Evolutionary conservation across 306 rosid species (phyloP), one percentile per base, ranked within the genome.

Genomic region (Oxytropis ochrocephala): DNA sequence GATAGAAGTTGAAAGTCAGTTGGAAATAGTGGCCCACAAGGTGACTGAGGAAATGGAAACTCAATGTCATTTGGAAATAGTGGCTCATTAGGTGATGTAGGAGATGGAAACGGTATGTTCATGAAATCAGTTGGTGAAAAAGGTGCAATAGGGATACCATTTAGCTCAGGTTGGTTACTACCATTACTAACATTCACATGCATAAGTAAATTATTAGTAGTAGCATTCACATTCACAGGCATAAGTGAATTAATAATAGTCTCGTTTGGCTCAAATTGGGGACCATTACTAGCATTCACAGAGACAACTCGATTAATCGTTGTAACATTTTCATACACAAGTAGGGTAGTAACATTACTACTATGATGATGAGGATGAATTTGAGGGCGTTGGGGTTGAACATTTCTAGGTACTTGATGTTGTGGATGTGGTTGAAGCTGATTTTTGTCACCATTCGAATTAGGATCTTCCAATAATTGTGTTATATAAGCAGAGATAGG

Each of bases 401-500:
- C 41, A 27, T 79, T 69, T 17, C 76, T 76, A 0, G 77, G 69
- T 18, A 27, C 77, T 46, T 65, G 61, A 1, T 1, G 27, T 12
- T 70, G 79, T 39, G 66, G 49, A 2, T 42, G 79, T 13, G 52
- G 78, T 8, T 60, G 81, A 19, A 35, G 67, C n/a, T 68, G 75
- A 36, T 29, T 4, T 55, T 27, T 84, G n/a, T n/a, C 60, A 16
- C 81, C 88, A 60, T 73, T 77, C 9, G 78, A 81, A 71, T 83
- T 72, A 10, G 89, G 86, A 75, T 83, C 88, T 4, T 76, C 11
- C 41, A 83, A 69, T 17, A 88, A 92, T 80, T 78, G 83, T 10
- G 85, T 81, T 91, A 88, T 83, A 58, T 88, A 88, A 9, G 96
- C 91, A 11, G 97, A 81, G 67, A 86, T 85, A 1, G 97, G 97